Percentiles rank a stretch among this genome's conserved stretches.
Evolutionary conservation across 805 yeast species (phyloP).

Genomic region (Yamadazyma endophytica): DNA sequence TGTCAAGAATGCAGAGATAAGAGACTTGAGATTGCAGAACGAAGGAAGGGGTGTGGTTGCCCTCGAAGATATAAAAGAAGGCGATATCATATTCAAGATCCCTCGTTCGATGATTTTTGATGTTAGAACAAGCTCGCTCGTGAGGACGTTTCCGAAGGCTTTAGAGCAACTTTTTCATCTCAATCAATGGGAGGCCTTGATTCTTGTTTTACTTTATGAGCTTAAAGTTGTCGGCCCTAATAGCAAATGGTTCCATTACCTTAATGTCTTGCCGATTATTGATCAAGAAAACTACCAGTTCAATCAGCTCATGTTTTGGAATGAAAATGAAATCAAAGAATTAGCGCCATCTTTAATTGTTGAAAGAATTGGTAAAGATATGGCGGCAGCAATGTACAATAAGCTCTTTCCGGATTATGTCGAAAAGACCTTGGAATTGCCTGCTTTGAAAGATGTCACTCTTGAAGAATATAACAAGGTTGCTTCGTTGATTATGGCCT

Average conservation of each 20-base stretch:
- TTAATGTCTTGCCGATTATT: conserved; percentile 60
- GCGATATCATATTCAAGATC: conserved; percentile 64
- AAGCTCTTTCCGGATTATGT: conserved; percentile 40
- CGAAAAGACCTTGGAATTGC: conserved; percentile 21
- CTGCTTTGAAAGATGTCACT: conserved; percentile 28
- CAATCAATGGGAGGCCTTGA: conserved; percentile 76
- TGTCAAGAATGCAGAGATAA: conserved; percentile 54
- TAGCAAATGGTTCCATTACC: conserved; percentile 68
- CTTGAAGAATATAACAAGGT: conserved; percentile 61
- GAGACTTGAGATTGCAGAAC: conserved; percentile 51
- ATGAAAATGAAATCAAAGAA: conserved; percentile 47
- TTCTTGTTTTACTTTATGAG: conserved; percentile 65
- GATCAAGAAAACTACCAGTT: conserved; percentile 33
- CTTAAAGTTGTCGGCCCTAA: conserved; percentile 34
- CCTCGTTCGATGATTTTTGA: conserved; percentile 59
- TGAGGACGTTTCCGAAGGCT: conserved; percentile 24
- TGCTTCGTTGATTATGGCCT: conserved; percentile 82
- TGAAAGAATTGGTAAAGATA: conserved; percentile 64
- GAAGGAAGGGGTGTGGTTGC: conserved; percentile 85
- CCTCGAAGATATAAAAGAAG: conserved; percentile 50
- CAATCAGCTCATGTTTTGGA: conserved; percentile 80
- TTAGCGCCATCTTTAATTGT: conserved; percentile 70
- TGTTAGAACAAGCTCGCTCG: conserved; percentile 51
- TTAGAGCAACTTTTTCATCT: conserved; percentile 35
- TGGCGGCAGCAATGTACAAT: conserved; percentile 59